A percentile compares a stretch with the other conserved stretches of the same genome.
Conservation (phyloP, 1,139 yeast species). For the Diutina siamensis region DNA sequence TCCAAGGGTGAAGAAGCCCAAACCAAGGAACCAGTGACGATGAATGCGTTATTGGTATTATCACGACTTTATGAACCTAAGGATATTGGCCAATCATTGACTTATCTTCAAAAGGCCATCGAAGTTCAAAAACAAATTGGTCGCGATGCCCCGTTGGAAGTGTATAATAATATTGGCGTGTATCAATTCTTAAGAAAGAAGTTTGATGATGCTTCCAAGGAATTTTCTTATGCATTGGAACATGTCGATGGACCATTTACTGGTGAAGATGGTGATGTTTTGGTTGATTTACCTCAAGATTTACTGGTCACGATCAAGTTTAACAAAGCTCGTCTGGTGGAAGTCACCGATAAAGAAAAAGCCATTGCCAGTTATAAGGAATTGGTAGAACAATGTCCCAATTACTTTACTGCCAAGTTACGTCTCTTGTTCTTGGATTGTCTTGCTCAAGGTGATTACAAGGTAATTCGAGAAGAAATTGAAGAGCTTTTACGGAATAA, state of each 20-base stretch:
- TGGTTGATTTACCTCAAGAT: slow-evolving; percentile 18
- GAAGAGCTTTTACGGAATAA: slow-evolving; percentile 41
- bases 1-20: slow-evolving; percentile 16
- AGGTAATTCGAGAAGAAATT: slow-evolving; percentile 41
- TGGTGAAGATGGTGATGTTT: slow-evolving; percentile 16
- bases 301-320: slow-evolving; percentile 40
- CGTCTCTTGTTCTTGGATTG: slow-evolving; percentile 49
- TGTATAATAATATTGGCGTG: slow-evolving; percentile 79
- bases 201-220: slow-evolving; percentile 25
- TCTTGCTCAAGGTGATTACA: slow-evolving; percentile 20
- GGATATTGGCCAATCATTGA: slow-evolving; percentile 48
- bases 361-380: slow-evolving; percentile 44
- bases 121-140: slow-evolving; percentile 36
- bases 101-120: slow-evolving; percentile 44
- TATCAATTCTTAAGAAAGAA: slow-evolving; percentile 62
- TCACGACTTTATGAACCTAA: slow-evolving; percentile 57
- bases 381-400: slow-evolving; percentile 50
- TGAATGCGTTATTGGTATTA: slow-evolving; percentile 59
- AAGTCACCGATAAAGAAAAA: slow-evolving; percentile 30
- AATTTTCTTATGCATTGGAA: slow-evolving; percentile 39
- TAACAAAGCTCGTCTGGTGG: slow-evolving; percentile 55
- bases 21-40: slow-evolving; percentile 47
- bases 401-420: slow-evolving; percentile 66
- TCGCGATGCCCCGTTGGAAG: slow-evolving; percentile 48
- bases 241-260: slow-evolving; percentile 13